Conservation (phyloP, 2,329 filamentous ascomycete genomes). For the Hypocrella siamensis region DNA sequence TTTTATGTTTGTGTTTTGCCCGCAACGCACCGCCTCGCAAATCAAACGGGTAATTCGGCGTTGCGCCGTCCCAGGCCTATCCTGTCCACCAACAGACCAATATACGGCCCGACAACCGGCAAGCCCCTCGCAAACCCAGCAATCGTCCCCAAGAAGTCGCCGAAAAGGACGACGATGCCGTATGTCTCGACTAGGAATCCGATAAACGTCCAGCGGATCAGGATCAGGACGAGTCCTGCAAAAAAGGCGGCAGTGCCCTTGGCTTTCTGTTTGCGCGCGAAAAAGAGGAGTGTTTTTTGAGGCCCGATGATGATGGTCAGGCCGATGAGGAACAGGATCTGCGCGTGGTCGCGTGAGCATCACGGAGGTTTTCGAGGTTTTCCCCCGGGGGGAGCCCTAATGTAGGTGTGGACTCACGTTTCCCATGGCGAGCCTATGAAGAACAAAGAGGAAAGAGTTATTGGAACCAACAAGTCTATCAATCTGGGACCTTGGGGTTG, state of each 20-base stretch:
- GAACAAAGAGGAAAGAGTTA: constrained; percentile 1
- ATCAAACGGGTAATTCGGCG: constrained; percentile 61
- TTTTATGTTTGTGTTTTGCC: no score
- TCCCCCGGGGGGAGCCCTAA: no score
- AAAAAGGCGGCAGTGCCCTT: constrained; percentile 85
- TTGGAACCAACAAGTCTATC: not conserved
- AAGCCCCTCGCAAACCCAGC: constrained; percentile 73
- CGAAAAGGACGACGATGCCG: constrained; percentile 85
- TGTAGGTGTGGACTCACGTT: no score
- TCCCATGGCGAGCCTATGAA: constrained; percentile 97
- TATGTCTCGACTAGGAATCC: constrained; percentile 87
- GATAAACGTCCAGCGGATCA: constrained; percentile 79
- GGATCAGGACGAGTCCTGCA: constrained; percentile 66
- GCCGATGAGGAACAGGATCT: constrained; percentile 97
- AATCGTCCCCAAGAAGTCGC: constrained; percentile 90
- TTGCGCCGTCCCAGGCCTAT: constrained; percentile 55
- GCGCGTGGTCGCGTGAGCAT: no score
- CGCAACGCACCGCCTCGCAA: no score
- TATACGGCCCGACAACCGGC: constrained; percentile 75
- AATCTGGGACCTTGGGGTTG: not conserved
- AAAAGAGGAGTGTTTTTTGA: constrained; percentile 84
- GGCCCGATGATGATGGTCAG: constrained; percentile 90
- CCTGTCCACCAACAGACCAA: constrained; percentile 59
- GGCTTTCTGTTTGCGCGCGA: constrained; percentile 82
- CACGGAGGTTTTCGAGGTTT: no score